Base-by-base conservation (phyloP, 116 monocot genomes). In the Phalaenopsis hybrid region DNA sequence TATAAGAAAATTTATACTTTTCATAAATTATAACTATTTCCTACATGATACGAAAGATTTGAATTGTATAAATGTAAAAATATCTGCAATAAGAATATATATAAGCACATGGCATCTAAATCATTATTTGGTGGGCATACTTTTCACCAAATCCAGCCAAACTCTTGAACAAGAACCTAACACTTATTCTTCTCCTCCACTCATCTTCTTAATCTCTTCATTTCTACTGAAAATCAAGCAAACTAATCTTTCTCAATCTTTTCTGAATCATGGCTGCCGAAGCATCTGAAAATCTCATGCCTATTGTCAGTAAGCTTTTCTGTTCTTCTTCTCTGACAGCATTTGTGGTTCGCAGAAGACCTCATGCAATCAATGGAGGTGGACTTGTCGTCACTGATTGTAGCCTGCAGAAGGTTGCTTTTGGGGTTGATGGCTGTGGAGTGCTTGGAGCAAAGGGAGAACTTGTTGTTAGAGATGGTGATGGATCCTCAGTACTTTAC, bases 371-470 rank as follows among this genome's bases (percentile, higher is more conserved):
- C 12, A 91, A 86, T 44, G 95, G 94, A 11, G 94, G 95, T 0
- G 95, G 95, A 15, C 87, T 92, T 48, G 91, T 87, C 0, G 95
- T 95, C 63, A 85, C 75, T 23, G 85, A 85, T 67, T 23, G 37
- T 18, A 28, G 77, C 41, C 2, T 41, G 13, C 86, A 89, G 23
- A 87, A 87, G 50, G 67, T 88, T 10, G 81, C 86, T 59, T 95
- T 93, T 82, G 44, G 83, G 0, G 93, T 93, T 5, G 88, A 90
- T 57, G 95, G 95, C 55, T 95, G 95, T 67, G 93, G 93, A 34
- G 86, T 80, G 9, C 88, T 92, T n/a, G 95, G 95, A 17, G 20
- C 81, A 51, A 84, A 83, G 16, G 88, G 92, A 31, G 87, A 89
- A 57, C 59, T 92, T 79, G 59, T 95, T 46, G 80, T 95, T 59